These are phyloP conservation scores for Ambrosia artemisiifolia DNA, from an alignment of 129 eudicot species.

Conservation along the genomic window DNA sequence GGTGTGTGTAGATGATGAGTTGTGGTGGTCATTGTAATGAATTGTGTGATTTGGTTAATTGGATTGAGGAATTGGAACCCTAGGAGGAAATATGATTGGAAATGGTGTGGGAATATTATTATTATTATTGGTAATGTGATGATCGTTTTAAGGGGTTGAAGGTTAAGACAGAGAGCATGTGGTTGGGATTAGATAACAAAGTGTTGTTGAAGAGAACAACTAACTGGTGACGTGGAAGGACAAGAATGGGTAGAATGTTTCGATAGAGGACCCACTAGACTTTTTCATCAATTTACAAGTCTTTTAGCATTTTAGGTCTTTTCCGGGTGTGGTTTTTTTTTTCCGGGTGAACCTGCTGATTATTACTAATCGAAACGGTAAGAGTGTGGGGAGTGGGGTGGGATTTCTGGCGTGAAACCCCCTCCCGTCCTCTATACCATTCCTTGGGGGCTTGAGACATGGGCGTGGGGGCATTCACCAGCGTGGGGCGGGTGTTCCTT, in stretches of 20 bases:
- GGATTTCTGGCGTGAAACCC: no score
- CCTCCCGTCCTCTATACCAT: no score
- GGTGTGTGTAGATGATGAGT: constrained; percentile 18
- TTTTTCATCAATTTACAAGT: constrained; percentile 1
- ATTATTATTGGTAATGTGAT: not conserved
- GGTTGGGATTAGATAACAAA: constrained; percentile 29
- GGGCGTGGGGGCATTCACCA: no score
- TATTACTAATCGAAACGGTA: no score
- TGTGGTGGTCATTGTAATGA: constrained; percentile 19
- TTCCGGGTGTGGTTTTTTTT: no score
- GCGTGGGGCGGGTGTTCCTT: no score
- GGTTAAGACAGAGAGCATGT: not conserved
- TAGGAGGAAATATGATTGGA: not conserved
- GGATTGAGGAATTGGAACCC: not conserved
- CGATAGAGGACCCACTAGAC: constrained; percentile 1
- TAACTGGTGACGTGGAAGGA: constrained; percentile 28
- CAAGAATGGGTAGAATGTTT: constrained; percentile 17
- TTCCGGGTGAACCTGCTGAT: no score
- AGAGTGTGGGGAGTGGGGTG: no score
- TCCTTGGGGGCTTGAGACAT: no score
- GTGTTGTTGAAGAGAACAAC: constrained; percentile 1
- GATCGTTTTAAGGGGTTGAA: constrained; percentile 21
- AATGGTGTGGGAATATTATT: not conserved
- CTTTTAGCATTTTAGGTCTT: no score
- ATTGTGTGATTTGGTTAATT: constrained; percentile 3